These are phyloP conservation scores for Picea glauca DNA, from an alignment of 75 land plant genomes.

Conservation along the genomic window DNA sequence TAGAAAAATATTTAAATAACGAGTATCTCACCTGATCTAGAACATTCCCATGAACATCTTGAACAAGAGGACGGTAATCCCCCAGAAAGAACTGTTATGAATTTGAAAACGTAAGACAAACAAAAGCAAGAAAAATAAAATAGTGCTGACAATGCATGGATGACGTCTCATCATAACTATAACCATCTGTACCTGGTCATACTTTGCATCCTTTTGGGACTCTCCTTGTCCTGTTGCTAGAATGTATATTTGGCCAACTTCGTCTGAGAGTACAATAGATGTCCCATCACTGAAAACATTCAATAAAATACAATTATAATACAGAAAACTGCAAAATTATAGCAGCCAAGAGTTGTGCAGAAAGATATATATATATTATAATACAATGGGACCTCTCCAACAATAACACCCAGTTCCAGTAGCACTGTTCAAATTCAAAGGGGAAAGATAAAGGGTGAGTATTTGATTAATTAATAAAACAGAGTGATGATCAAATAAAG, in stretches of 20 bases:
- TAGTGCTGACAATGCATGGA: neutral
- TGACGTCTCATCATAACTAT: neutral
- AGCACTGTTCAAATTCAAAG: neutral
- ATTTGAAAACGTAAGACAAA: constrained; percentile 2
- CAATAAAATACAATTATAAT: neutral
- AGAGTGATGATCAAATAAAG: too few species aligned
- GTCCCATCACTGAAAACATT: constrained; percentile 82
- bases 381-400: neutral
- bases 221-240: constrained; percentile 86
- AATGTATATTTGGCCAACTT: constrained; percentile 92
- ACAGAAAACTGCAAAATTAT: neutral
- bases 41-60: constrained; percentile 81
- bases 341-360: neutral
- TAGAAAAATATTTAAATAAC: neutral
- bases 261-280: constrained; percentile 94
- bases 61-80: constrained; percentile 90
- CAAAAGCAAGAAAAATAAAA: neutral
- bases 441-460: neutral
- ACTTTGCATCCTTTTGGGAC: constrained; percentile 88
- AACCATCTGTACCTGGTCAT: constrained; percentile 74
- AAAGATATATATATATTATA: neutral
- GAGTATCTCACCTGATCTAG: constrained; percentile 69
- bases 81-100: constrained; percentile 90
- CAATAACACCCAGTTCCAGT: neutral
- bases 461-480: too few species aligned